Percentiles rank a stretch among this genome's conserved stretches.
phyloP scores from a whole-genome alignment of 2,329 filamentous ascomycete genomes.

The Fusarium nygamai region DNA sequence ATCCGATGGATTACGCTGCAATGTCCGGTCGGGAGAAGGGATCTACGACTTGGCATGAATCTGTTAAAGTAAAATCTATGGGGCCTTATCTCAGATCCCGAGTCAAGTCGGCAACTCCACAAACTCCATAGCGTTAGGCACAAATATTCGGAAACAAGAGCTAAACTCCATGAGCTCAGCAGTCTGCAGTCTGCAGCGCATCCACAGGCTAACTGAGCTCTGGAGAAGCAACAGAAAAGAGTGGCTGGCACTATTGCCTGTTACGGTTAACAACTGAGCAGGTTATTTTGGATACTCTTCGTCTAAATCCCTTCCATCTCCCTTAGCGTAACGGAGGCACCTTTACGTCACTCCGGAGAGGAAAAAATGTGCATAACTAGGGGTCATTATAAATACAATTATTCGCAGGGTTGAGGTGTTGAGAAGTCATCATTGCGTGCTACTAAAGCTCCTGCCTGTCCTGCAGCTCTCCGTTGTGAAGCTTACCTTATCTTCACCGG shows the following conservation, averaged over 20 bases:
- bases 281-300: background rate
- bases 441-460: conserved; percentile 2
- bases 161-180: conserved; percentile 32
- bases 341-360: conserved; percentile 21
- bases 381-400: conserved; percentile 24
- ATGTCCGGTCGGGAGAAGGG: conserved; percentile 6
- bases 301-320: conserved; percentile 16
- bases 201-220: conserved; percentile 7
- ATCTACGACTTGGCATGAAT: conserved; percentile 23
- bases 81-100: conserved; percentile 24
- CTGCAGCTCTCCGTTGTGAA: background rate
- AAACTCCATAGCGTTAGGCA: conserved; percentile 21
- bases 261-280: background rate
- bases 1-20: conserved; percentile 19
- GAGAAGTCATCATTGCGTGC: background rate
- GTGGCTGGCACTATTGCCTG: background rate
- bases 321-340: conserved; percentile 2
- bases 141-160: conserved; percentile 29
- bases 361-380: conserved; percentile 11
- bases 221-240: conserved; percentile 16
- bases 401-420: background rate
- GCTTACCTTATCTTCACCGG: conserved; percentile 15
- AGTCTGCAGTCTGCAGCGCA: conserved; percentile 17
- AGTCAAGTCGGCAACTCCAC: conserved; percentile 35
- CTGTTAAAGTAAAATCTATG: conserved; percentile 10